A percentile compares a stretch with the other conserved stretches of the same genome.
Evolutionary conservation across 176 grass and related monocot genomes (phyloP).

Genomic region (Paspalum notatum): DNA sequence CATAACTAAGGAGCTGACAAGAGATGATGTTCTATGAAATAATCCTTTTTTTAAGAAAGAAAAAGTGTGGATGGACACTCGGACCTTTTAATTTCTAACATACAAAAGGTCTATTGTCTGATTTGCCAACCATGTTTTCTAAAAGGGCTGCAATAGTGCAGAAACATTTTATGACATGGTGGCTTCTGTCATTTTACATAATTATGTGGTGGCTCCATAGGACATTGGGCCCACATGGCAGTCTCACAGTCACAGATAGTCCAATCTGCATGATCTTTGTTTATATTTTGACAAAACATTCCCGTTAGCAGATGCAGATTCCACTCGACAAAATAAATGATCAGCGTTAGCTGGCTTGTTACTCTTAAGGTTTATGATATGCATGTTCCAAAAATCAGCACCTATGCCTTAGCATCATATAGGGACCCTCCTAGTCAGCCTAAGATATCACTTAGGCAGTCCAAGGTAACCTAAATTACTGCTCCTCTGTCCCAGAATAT

Average conservation of each 20-base stretch:
- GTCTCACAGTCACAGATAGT: not conserved
- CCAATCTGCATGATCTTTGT: not conserved
- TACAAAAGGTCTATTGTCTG: not conserved
- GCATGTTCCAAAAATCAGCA: not conserved
- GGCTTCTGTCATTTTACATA: not conserved
- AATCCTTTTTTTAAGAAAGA: not conserved
- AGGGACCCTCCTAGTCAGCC: not conserved
- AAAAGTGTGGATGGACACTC: not conserved
- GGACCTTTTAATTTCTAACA: not conserved
- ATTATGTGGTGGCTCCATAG: not conserved
- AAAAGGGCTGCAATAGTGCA: not conserved
- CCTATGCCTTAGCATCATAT: not conserved
- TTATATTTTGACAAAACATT: conserved; percentile 9
- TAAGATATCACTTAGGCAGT: not conserved
- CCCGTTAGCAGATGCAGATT: not conserved
- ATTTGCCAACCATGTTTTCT: not conserved
- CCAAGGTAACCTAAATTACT: not conserved
- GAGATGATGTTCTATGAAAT: not conserved
- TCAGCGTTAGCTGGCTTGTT: not conserved
- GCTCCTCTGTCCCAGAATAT: too few species aligned
- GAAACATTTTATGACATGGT: conserved; percentile 11
- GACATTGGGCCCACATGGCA: not conserved
- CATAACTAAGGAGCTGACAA: conserved; percentile 11
- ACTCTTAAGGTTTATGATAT: not conserved
- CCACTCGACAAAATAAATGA: not conserved